phyloP scores from a whole-genome alignment of 495 filamentous ascomycete genomes.

The Aspergillus heteromorphus region DNA sequence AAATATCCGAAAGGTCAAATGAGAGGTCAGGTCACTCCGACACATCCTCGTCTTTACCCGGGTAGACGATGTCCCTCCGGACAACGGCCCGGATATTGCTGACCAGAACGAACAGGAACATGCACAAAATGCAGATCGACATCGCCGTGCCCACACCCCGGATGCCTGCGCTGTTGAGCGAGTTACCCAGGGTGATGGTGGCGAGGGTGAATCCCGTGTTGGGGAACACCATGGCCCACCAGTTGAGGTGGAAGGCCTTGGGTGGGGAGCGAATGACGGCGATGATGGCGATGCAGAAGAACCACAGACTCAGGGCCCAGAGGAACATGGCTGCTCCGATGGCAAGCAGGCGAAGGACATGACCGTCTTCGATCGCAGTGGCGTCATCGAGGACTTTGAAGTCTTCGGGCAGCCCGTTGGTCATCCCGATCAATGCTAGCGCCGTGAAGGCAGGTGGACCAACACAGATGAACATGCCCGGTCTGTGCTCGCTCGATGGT shows the following conservation, averaged over 20 bases:
- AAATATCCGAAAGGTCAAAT: not conserved
- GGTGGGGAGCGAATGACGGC: conserved; percentile 50
- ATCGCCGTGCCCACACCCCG: conserved; percentile 34
- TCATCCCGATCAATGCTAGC: conserved; percentile 64
- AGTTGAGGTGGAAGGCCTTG: conserved; percentile 41
- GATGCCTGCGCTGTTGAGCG: conserved; percentile 34
- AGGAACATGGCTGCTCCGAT: conserved; percentile 54
- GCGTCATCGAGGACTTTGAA: conserved; percentile 29
- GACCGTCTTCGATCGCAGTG: conserved; percentile 25
- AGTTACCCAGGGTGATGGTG: conserved; percentile 40
- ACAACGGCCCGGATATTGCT: conserved; percentile 50
- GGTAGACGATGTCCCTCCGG: conserved; percentile 52
- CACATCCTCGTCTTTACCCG: conserved; percentile 59
- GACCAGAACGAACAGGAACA: conserved; percentile 54
- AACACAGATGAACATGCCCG: conserved; percentile 69
- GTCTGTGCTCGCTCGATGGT: conserved; percentile 42
- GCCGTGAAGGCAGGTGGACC: conserved; percentile 64
- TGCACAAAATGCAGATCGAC: conserved; percentile 48
- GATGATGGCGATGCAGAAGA: conserved; percentile 56
- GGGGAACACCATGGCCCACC: conserved; percentile 50
- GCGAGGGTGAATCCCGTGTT: conserved; percentile 45
- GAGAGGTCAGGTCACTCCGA: conserved; percentile 21
- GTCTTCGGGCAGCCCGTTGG: conserved; percentile 37
- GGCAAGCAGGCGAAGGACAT: conserved; percentile 44
- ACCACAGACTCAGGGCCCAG: conserved; percentile 68